Evolutionary conservation across 768 basidiomycete genomes (phyloP), one percentile per base, ranked within the genome.

Genomic region (Boletus tomentosulus): DNA sequence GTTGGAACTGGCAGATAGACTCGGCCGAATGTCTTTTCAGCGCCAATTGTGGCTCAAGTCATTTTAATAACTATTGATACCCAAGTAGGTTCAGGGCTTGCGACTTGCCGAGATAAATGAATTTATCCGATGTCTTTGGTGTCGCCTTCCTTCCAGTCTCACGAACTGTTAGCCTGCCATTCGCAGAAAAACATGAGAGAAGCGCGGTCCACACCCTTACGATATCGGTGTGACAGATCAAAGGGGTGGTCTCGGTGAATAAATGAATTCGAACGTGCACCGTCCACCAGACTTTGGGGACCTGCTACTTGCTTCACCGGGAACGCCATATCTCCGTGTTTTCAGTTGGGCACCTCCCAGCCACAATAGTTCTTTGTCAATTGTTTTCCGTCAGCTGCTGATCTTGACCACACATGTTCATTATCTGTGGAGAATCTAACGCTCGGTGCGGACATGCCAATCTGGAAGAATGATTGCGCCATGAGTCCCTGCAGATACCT

Each of bases 361-460:
- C 54, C 35, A 51, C 48, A 25, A 37, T 34, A 33, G 16, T 33
- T 24, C 24, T 6, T 43, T 48, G 46, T 33, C n/a, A 38, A 6
- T 31, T 8, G 15, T 43, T 39, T 51, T 16, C 38, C 6, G 27
- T 42, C 41, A 24, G 44, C 10, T 47, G 53, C 37, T 55, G 59
- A 59, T 67, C 62, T 47, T 52, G 42, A 34, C 52, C 38, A 54
- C 33, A 41, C 48, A 58, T 49, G 54, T 62, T 24, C 50, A 57
- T 66, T 55, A 58, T 52, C 55, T 67, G 60, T 31, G 66, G 58
- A 54, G 63, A 55, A 63, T 48, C 55, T 66, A 57, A 50, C 57
- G 55, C 62, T 67, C 55, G 48, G 42, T 13, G 6, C 47, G 22
- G n/a, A 46, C 45, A 15, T 12, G 48, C 44, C 47, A 51, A 67